These are phyloP conservation scores for Aegilops bicornis DNA, from an alignment of 176 grass and related monocot genomes.

Conservation along the genomic window DNA sequence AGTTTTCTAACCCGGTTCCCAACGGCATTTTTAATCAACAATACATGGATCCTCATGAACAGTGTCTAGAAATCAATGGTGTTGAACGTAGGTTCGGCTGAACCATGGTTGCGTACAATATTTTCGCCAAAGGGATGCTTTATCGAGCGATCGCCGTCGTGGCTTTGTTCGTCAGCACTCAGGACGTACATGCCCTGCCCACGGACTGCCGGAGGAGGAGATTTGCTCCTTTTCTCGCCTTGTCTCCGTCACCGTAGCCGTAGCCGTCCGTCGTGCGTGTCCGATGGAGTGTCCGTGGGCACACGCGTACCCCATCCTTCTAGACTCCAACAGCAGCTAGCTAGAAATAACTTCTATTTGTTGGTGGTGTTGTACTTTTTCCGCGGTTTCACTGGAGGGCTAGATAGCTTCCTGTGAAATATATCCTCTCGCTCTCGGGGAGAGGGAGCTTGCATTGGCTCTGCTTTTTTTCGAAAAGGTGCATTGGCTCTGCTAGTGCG, in stretches of 20 bases:
- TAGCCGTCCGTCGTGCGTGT: no score
- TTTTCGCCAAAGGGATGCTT: constrained; percentile 27
- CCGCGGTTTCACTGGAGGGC: no score
- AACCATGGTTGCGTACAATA: no score
- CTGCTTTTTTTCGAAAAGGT: no score
- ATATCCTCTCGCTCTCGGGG: no score
- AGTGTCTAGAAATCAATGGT: no score
- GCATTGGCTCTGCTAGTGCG: constrained; percentile 20
- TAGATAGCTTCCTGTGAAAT: neutral
- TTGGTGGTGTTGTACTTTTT: neutral
- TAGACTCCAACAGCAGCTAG: neutral
- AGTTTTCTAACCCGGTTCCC: no score
- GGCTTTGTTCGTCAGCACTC: neutral
- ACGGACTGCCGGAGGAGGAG: neutral
- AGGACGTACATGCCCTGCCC: neutral
- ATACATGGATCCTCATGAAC: no score
- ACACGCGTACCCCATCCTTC: neutral
- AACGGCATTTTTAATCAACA: no score
- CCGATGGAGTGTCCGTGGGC: neutral
- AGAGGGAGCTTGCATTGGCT: no score
- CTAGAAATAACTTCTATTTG: neutral
- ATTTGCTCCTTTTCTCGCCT: neutral
- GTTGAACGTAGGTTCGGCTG: no score
- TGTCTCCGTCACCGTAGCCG: neutral
- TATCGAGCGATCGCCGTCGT: neutral